phyloP scores from a whole-genome alignment of 768 basidiomycete genomes.

The Mycena epipterygia region DNA sequence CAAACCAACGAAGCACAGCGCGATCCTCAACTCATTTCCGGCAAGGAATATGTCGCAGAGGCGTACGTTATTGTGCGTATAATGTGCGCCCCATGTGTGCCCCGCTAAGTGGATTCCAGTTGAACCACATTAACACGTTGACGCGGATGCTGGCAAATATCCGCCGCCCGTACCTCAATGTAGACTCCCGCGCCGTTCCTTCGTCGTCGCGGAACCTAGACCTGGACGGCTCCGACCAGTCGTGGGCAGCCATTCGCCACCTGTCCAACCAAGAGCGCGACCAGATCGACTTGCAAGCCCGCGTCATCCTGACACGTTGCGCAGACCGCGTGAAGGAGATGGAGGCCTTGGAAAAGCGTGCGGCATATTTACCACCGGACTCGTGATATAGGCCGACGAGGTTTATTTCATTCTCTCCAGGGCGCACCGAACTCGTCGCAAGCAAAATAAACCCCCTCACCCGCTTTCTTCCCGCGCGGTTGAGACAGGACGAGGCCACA shows the following conservation, averaged over 20 bases:
- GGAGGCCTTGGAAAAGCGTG: conserved; percentile 92
- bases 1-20: conserved; percentile 49
- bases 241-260: conserved; percentile 76
- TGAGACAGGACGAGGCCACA: conserved; percentile 69
- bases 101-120: conserved; percentile 52
- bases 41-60: conserved; percentile 80
- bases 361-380: conserved; percentile 46
- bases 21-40: conserved; percentile 57
- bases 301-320: conserved; percentile 87
- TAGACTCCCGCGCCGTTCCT: conserved; percentile 71
- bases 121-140: conserved; percentile 80
- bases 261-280: conserved; percentile 94
- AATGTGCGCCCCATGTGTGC: neutral
- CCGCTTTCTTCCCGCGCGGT: conserved; percentile 78
- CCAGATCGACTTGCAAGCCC: conserved; percentile 94
- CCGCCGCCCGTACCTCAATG: conserved; percentile 89
- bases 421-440: conserved; percentile 75
- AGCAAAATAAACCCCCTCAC: conserved; percentile 75
- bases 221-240: conserved; percentile 60
- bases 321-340: conserved; percentile 89
- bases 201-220: conserved; percentile 68
- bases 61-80: conserved; percentile 77
- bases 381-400: conserved; percentile 34
- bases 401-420: conserved; percentile 52
- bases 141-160: conserved; percentile 81